Percentiles rank a stretch among this genome's conserved stretches.
phyloP scores from a whole-genome alignment of 768 basidiomycete genomes.

The Megacollybia marginata region DNA sequence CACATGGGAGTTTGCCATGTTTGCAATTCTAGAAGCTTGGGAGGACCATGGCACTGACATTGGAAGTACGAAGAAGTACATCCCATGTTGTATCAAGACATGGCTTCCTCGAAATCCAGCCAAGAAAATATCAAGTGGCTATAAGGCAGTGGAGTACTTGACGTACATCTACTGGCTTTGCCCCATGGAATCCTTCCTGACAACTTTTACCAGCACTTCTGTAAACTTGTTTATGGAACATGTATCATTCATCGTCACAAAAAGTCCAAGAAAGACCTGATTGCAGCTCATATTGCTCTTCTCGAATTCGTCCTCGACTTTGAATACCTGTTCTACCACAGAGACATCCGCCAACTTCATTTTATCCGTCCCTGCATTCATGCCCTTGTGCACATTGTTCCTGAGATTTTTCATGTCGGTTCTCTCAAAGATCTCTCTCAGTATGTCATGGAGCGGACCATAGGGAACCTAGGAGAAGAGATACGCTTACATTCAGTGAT shows the following conservation, averaged over 20 bases:
- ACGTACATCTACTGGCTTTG: constrained; percentile 7
- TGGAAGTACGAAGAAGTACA: constrained; percentile 1
- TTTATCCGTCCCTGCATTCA: no score
- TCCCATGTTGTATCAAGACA: constrained; percentile 17
- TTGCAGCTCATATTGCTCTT: background rate
- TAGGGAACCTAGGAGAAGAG: no score
- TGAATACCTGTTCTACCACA: no score
- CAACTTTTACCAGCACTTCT: constrained; percentile 20
- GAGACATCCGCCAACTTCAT: no score
- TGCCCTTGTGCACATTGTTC: no score
- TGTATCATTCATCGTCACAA: constrained; percentile 16
- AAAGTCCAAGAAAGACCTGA: background rate
- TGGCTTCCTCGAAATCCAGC: constrained; percentile 18
- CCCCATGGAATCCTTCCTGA: constrained; percentile 4
- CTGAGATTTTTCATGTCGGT: no score
- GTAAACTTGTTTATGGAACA: constrained; percentile 20
- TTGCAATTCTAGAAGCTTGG: constrained; percentile 6
- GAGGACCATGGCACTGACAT: constrained; percentile 9
- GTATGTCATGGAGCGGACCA: no score
- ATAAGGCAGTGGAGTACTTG: constrained; percentile 10
- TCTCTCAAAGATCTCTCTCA: no score
- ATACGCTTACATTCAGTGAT: no score
- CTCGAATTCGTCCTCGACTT: constrained; percentile 8
- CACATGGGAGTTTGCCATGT: constrained; percentile 23
- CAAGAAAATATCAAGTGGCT: constrained; percentile 19